A percentile compares a stretch with the other conserved stretches of the same genome.
Evolutionary conservation across 306 rosid species (phyloP).

Genomic region (Dalbergia oliveri): DNA sequence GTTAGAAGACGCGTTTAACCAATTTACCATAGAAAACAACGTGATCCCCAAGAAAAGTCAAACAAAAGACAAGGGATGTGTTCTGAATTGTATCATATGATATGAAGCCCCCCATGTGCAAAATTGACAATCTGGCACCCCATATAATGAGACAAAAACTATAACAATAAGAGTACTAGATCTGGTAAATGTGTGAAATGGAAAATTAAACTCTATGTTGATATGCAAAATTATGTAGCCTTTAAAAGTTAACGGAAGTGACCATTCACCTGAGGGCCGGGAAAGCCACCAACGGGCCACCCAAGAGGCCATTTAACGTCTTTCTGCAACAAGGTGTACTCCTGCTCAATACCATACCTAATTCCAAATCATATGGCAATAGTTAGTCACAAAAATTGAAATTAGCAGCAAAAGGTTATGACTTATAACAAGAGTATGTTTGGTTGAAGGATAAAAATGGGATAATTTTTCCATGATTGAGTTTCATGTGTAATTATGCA

Average conservation of each 20-base stretch:
- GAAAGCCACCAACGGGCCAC: slow-evolving; percentile 73
- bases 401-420: not conserved
- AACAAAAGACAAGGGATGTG: not conserved
- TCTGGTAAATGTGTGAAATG: not conserved
- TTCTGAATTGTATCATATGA: not conserved
- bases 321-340: slow-evolving; percentile 70
- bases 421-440: too few species aligned
- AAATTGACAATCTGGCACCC: not conserved
- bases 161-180: not conserved
- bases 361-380: slow-evolving; percentile 34
- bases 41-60: not conserved
- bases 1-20: not conserved
- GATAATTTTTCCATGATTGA: too few species aligned
- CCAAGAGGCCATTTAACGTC: slow-evolving; percentile 69
- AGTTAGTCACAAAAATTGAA: not conserved
- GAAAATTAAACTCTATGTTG: not conserved
- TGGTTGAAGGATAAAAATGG: too few species aligned
- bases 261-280: slow-evolving; percentile 65
- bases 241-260: not conserved
- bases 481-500: too few species aligned
- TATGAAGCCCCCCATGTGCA: not conserved
- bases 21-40: not conserved
- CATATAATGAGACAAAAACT: not conserved
- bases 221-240: not conserved
- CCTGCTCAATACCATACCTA: slow-evolving; percentile 91